phyloP scores from a whole-genome alignment of 768 basidiomycete genomes.

The Macrolepiota albuminosa region DNA sequence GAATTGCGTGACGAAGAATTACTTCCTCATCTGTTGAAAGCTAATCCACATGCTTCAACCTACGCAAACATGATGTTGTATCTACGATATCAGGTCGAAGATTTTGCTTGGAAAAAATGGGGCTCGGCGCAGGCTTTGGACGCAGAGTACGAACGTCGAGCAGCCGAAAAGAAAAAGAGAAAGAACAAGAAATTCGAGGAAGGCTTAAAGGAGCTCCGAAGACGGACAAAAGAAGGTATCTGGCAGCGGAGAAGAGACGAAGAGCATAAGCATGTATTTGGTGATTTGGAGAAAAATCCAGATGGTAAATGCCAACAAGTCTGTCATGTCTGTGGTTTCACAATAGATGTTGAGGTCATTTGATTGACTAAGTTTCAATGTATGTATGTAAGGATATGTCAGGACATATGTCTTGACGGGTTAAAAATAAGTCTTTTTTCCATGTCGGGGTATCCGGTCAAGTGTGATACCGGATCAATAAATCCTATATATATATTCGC shows the following conservation, averaged over 20 bases:
- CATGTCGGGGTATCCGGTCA: no score
- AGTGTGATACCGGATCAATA: neutral
- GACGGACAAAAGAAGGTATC: conserved; percentile 24
- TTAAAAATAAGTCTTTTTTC: no score
- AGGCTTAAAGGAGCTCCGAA: conserved; percentile 58
- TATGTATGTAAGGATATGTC: neutral
- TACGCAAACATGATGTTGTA: conserved; percentile 99
- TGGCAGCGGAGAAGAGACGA: conserved; percentile 17
- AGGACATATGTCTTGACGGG: no score
- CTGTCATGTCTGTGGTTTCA: conserved; percentile 89
- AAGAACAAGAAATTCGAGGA: conserved; percentile 91
- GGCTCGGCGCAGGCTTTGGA: conserved; percentile 21
- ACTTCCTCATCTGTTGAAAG: conserved; percentile 64
- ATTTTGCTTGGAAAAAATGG: conserved; percentile 92
- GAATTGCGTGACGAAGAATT: conserved; percentile 90
- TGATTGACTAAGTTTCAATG: conserved; percentile 23
- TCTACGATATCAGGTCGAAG: conserved; percentile 91
- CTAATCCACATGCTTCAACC: conserved; percentile 93
- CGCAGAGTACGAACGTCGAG: conserved; percentile 13
- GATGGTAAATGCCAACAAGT: conserved; percentile 63
- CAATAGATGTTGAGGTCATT: conserved; percentile 76
- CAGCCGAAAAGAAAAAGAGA: conserved; percentile 15
- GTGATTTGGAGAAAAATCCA: conserved; percentile 45
- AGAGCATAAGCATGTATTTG: conserved; percentile 83
- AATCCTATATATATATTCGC: no score